Base-by-base conservation (phyloP, 2,329 filamentous ascomycete species). In the Dryadomyces quercivorus region DNA sequence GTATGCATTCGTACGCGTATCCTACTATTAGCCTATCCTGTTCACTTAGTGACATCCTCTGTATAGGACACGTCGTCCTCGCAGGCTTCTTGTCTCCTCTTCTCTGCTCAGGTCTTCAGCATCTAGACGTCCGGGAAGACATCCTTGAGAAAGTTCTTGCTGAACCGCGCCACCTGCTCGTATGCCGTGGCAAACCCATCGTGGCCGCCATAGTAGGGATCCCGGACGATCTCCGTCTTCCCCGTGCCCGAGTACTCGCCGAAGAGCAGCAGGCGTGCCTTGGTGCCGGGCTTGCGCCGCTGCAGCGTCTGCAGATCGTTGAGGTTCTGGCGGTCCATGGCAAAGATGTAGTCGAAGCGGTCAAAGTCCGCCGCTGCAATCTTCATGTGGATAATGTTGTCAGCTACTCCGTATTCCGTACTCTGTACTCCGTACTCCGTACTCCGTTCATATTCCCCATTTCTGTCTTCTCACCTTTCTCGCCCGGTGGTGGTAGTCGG, bases 171-270 rank as follows among this genome's bases (percentile, higher is more conserved):
- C 59, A 85, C 85, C 74, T 96, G 91, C 70, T 92, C 82, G 69
- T 86, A 97, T n/a, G 90, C 88, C 64, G 77, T 80, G 63, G 86
- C 81, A 65, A 97, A 97, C 2, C 89, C 90, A 61, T 87, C 79
- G 4, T 75, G 71, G 13, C 81, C 89, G n/a, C 88, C 90, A 67
- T 97, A 97, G 71, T 97, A 98, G 15, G 93, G 93, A 67, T 97
- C 93, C 56, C 80, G 74, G 9, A 96, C 83, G 50, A 88, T 78
- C 71, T 95, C 87, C 20, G 78, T 75, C n/a, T 70, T 79, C 64
- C 65, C 78, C 38, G 73, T 80, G 4, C 86, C 86, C 63, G 87
- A 90, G 62, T 75, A 82, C 63, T 91, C 86, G 36, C 93, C 93
- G 72, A 93, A 97, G 50, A 97, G 71, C 75, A 87, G 84, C 53